Conservation (phyloP, 192 early-diverging fungal species). For the Dissophora ornata region DNA sequence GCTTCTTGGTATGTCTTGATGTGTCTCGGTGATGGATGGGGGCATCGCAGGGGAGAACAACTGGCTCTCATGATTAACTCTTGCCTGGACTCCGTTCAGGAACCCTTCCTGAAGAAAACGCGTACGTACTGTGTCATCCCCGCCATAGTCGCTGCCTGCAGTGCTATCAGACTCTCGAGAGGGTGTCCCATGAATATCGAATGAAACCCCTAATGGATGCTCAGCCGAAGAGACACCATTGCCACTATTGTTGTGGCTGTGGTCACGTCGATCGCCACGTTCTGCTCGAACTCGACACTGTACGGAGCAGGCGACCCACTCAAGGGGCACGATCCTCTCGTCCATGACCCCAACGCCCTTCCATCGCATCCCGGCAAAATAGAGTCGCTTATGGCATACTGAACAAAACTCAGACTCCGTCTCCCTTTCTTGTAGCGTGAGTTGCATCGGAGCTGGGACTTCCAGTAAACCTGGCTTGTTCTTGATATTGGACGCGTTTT, state of each 20-base stretch:
- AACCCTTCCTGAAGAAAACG: not conserved
- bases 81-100: not conserved
- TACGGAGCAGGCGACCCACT: constrained; percentile 50
- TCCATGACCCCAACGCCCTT: constrained; percentile 54
- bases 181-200: not conserved
- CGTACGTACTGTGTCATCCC: not conserved
- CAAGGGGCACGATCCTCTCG: constrained; percentile 47
- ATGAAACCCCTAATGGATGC: no score
- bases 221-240: not conserved
- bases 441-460: constrained; percentile 5
- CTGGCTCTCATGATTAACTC: not conserved
- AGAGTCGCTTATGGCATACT: constrained; percentile 43
- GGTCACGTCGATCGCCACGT: constrained; percentile 9
- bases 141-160: not conserved
- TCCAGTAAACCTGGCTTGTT: not conserved
- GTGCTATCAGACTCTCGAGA: not conserved
- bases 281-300: constrained; percentile 36
- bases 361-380: constrained; percentile 46
- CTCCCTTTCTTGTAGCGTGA: constrained; percentile 24
- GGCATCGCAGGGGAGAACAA: not conserved
- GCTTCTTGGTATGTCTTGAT: not conserved
- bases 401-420: constrained; percentile 43
- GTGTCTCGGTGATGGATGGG: not conserved
- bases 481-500: no score
- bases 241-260: constrained; percentile 8